Conservation (phyloP, 768 basidiomycete genomes). For the Boletus subcaerulescens region DNA sequence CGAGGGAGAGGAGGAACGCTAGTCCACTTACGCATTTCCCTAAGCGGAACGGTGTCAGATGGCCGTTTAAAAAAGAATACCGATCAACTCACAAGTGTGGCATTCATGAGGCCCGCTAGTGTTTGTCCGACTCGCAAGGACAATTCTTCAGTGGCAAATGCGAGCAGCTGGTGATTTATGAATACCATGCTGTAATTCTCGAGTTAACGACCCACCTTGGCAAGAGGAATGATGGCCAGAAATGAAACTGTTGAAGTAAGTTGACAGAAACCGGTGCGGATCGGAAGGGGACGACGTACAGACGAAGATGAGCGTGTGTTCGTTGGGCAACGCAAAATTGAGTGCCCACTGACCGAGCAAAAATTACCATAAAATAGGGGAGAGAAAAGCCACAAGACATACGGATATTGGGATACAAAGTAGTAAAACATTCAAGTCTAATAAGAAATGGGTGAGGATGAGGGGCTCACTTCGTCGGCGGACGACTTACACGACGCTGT, state of each 20-base stretch:
- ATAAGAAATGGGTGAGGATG: neutral
- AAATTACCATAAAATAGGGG: neutral
- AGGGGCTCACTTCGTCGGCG: neutral
- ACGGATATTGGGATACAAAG: constrained; percentile 71
- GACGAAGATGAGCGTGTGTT: constrained; percentile 66
- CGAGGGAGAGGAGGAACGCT: neutral
- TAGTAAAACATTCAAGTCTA: constrained; percentile 71
- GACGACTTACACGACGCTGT: constrained; percentile 52
- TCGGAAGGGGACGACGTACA: constrained; percentile 45
- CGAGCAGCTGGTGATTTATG: constrained; percentile 51
- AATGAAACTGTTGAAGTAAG: constrained; percentile 56
- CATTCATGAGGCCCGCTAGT: constrained; percentile 80
- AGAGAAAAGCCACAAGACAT: constrained; percentile 18
- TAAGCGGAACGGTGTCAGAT: constrained; percentile 4
- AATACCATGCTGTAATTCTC: neutral
- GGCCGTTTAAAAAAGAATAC: neutral
- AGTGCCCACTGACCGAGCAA: constrained; percentile 61
- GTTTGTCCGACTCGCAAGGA: constrained; percentile 82
- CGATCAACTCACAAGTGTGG: constrained; percentile 59
- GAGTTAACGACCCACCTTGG: constrained; percentile 48
- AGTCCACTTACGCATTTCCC: constrained; percentile 31
- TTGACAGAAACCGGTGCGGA: neutral
- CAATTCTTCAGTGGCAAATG: constrained; percentile 83
- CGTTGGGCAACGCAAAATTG: constrained; percentile 51
- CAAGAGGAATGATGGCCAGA: constrained; percentile 80